A percentile compares a stretch with the other conserved stretches of the same genome.
Evolutionary conservation across 129 eudicot genomes (phyloP).

Genomic region (Calendula officinalis): DNA sequence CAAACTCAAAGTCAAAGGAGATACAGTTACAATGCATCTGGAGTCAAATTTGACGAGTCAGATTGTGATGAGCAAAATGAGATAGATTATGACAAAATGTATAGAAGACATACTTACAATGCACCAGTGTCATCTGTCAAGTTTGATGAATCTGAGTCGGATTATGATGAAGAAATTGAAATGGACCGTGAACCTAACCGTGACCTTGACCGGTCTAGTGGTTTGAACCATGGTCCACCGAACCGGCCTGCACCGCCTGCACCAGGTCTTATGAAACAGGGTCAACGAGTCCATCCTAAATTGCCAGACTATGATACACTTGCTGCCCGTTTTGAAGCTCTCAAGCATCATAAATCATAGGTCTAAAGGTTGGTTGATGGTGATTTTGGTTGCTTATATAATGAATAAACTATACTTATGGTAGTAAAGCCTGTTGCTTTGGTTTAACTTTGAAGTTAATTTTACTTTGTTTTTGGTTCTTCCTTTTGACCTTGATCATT

Average conservation of each 20-base stretch:
- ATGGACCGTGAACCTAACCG: constrained; percentile 29
- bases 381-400: background rate
- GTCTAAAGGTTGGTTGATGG: constrained; percentile 1
- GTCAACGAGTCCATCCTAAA: constrained; percentile 82
- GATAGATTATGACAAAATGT: constrained; percentile 30
- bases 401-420: background rate
- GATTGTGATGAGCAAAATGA: constrained; percentile 49
- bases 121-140: constrained; percentile 51
- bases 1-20: constrained; percentile 43
- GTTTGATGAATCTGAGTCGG: constrained; percentile 77
- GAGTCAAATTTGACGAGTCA: constrained; percentile 69
- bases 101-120: constrained; percentile 64
- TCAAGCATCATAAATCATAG: constrained; percentile 52
- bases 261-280: constrained; percentile 36
- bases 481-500: constrained; percentile 19
- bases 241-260: constrained; percentile 58
- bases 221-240: constrained; percentile 46
- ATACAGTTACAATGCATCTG: constrained; percentile 66
- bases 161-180: constrained; percentile 68
- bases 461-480: background rate
- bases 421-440: background rate
- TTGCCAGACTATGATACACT: constrained; percentile 86
- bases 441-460: background rate
- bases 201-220: constrained; percentile 22
- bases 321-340: constrained; percentile 90